Evolutionary conservation across 257 asterid species (phyloP).

Genomic region (Orobanche coerulescens): DNA sequence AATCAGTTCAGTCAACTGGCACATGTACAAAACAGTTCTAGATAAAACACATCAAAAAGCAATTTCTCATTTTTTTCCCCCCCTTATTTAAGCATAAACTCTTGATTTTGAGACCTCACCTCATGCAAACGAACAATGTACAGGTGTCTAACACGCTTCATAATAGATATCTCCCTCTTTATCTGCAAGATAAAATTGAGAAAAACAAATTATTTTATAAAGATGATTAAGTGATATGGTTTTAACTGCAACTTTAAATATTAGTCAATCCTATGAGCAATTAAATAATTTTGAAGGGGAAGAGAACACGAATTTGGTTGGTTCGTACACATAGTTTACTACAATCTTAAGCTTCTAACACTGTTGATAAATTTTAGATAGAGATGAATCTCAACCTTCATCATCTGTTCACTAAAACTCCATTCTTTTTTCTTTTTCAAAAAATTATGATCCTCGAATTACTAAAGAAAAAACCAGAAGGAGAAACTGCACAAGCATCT

Average conservation of each 20-base stretch:
- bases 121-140: slow-evolving; percentile 83
- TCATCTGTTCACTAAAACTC: slow-evolving; percentile 7
- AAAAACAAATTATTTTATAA: slow-evolving; percentile 16
- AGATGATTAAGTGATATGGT: neutral
- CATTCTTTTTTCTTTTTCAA: no score
- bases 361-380: neutral
- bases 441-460: no score
- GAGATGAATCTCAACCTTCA: neutral
- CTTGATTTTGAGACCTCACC: slow-evolving; percentile 43
- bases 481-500: neutral
- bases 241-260: slow-evolving; percentile 14
- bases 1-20: slow-evolving; percentile 12
- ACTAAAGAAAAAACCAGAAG: slow-evolving; percentile 12
- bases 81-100: slow-evolving; percentile 14
- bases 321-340: neutral
- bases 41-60: slow-evolving; percentile 1
- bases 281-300: neutral
- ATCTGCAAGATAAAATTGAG: slow-evolving; percentile 52
- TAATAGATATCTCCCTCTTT: slow-evolving; percentile 90
- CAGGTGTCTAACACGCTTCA: slow-evolving; percentile 96
- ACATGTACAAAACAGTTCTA: slow-evolving; percentile 6
- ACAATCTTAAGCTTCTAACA: neutral
- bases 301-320: neutral
- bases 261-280: neutral
- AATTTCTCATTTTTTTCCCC: no score